Evolutionary conservation across 495 filamentous ascomycete species (phyloP), one percentile per base, ranked within the genome.

Genomic region (Hypoxylon intermedium): DNA sequence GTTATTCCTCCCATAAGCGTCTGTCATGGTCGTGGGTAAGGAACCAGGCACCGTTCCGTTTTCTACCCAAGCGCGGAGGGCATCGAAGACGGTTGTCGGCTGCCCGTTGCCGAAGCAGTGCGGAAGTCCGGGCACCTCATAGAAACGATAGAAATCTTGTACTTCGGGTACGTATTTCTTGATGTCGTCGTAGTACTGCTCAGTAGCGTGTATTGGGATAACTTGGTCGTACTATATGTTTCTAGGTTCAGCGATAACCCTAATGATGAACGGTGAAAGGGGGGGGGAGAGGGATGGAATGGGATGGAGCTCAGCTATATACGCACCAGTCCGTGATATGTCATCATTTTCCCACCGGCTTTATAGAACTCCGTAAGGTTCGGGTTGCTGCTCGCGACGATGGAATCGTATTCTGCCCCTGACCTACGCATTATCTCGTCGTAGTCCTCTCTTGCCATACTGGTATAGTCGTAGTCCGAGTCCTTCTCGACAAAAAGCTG

Each of bases 291-390:
- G 30, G 15, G 1, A 26, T 4, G 24, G 7, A 21, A 6, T 18
- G 16, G 6, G 34, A 23, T 16, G 18, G 5, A 4, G 6, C 21
- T 41, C 2, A 41, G 43, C 13, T 5, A 52, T 83, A 77, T 60
- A 80, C 54, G 18, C n/a, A 58, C 71, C 16, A 70, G 13, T 0
- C 79, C 80, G 46, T 83, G 79, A 63, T 69, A 80, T 2, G 67
- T 73, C 23, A 83, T 67, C 36, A 83, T 53, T 53, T 80, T 81
- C 9, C 75, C 74, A 0, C 79, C 78, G 3, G 59, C 38, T 5
- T 60, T 33, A 1, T 60, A 56, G 44, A 83, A 79, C 6, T 46
- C 61, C 0, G 65, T 65, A 18, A 83, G 71, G 65, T 83, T 69
- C 0, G 79, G 70, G 31, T 79, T 69, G 28, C 66, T 41, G 3